A percentile compares a stretch with the other conserved stretches of the same genome.
phyloP scores from a whole-genome alignment of 179 eudicot species.

The Camellia oleifera region DNA sequence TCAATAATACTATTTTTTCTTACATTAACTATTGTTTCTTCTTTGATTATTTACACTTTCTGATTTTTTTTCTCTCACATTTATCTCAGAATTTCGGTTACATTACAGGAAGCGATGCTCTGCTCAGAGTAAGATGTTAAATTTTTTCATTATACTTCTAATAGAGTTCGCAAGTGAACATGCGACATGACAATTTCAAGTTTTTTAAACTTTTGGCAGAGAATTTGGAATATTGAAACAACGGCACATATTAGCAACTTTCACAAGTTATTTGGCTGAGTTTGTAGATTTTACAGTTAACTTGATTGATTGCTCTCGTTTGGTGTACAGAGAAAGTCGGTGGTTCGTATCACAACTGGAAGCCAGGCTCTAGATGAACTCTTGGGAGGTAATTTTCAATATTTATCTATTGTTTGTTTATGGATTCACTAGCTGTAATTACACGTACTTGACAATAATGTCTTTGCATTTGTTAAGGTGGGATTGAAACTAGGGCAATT shows the following conservation, averaged over 20 bases:
- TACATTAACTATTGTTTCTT: not conserved
- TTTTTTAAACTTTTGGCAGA: not conserved
- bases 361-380: slow-evolving; percentile 91
- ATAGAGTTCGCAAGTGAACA: not conserved
- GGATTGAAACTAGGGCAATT: slow-evolving; percentile 74
- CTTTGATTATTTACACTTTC: not conserved
- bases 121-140: slow-evolving; percentile 60
- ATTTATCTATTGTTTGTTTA: not conserved
- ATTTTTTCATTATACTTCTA: slow-evolving; percentile 5
- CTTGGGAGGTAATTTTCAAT: slow-evolving; percentile 53
- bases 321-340: slow-evolving; percentile 64
- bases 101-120: slow-evolving; percentile 97
- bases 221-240: not conserved
- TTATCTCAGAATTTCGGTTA: slow-evolving; percentile 76
- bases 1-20: not conserved
- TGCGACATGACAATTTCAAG: not conserved
- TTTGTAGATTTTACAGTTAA: not conserved
- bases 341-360: slow-evolving; percentile 86
- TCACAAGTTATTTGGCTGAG: not conserved
- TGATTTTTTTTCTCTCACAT: slow-evolving; percentile 9
- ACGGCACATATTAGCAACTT: not conserved
- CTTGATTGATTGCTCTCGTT: not conserved
- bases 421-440: not conserved
- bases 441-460: not conserved
- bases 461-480: slow-evolving; percentile 44